These are phyloP conservation scores for Scolecobasidium constrictum DNA, from an alignment of 2,329 filamentous ascomycete genomes.

Conservation along the genomic window DNA sequence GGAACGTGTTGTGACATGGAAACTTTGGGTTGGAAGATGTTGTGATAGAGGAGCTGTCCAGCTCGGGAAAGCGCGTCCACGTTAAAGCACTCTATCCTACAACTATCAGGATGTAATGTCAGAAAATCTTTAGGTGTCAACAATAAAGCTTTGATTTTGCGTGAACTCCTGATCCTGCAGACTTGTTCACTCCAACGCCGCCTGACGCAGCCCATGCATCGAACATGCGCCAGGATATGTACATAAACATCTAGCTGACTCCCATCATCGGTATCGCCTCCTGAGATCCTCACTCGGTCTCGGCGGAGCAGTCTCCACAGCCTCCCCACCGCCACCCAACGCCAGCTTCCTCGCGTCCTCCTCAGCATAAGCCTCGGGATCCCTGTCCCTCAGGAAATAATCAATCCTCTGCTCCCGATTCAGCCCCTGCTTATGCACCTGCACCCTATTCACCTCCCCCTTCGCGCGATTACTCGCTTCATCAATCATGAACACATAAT, in stretches of 20 bases:
- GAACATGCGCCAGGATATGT: no score
- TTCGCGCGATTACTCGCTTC: slow-evolving; percentile 57
- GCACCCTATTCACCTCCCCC: slow-evolving; percentile 46
- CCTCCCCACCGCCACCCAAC: slow-evolving; percentile 9
- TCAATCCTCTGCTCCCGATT: slow-evolving; percentile 51
- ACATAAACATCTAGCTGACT: neutral
- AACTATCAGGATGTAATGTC: no score
- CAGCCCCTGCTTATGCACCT: slow-evolving; percentile 41
- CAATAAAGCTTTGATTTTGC: no score
- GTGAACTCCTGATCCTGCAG: no score
- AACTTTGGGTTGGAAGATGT: no score
- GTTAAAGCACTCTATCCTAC: no score
- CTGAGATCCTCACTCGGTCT: slow-evolving; percentile 2
- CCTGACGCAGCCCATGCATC: neutral
- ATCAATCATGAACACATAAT: slow-evolving; percentile 55
- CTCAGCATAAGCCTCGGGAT: slow-evolving; percentile 9
- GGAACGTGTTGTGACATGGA: no score
- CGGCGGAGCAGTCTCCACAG: slow-evolving; percentile 1
- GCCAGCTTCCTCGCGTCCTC: slow-evolving; percentile 7
- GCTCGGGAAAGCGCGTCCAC: no score
- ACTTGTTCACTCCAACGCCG: no score
- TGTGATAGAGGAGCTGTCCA: no score
- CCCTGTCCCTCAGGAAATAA: slow-evolving; percentile 56
- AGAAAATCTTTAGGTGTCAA: no score
- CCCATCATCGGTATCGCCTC: slow-evolving; percentile 6